Percentiles rank a stretch among this genome's conserved stretches.
phyloP scores from a whole-genome alignment of 2,329 filamentous ascomycete genomes.

The Fusarium sp. region DNA sequence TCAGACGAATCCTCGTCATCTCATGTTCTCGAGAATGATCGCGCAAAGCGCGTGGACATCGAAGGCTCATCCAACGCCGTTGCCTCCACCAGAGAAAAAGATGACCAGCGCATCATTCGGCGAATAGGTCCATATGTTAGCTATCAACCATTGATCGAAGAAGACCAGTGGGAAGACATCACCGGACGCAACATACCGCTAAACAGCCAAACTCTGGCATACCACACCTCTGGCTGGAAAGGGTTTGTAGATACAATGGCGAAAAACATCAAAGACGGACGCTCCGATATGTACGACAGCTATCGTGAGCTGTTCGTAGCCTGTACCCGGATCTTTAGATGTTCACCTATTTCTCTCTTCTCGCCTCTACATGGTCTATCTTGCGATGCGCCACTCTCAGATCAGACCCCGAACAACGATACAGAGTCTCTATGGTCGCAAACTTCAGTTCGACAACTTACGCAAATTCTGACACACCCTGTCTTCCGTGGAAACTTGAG shows the following conservation, averaged over 20 bases:
- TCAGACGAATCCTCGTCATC: fast-evolving
- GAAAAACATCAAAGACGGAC: fast-evolving
- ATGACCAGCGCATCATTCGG: background rate
- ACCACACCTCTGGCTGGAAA: background rate
- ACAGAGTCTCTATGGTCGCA: background rate
- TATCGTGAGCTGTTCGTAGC: background rate
- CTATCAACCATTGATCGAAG: background rate
- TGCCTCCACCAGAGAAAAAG: fast-evolving
- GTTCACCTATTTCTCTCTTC: background rate
- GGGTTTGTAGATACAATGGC: background rate
- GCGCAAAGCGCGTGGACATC: background rate
- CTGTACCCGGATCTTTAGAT: background rate
- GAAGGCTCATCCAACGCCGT: background rate
- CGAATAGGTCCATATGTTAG: fast-evolving
- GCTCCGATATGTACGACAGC: background rate
- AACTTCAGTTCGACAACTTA: background rate
- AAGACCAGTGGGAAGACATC: too few species aligned
- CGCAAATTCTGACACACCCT: background rate
- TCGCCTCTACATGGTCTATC: background rate
- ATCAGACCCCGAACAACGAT: fast-evolving
- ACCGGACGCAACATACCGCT: background rate
- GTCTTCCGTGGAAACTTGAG: background rate
- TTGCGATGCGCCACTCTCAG: background rate
- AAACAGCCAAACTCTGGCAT: fast-evolving
- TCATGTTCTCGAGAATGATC: fast-evolving